Evolutionary conservation across 2,329 filamentous ascomycete species (phyloP), one percentile per base, ranked within the genome.

Genomic region (Leptosphaerulina australis): DNA sequence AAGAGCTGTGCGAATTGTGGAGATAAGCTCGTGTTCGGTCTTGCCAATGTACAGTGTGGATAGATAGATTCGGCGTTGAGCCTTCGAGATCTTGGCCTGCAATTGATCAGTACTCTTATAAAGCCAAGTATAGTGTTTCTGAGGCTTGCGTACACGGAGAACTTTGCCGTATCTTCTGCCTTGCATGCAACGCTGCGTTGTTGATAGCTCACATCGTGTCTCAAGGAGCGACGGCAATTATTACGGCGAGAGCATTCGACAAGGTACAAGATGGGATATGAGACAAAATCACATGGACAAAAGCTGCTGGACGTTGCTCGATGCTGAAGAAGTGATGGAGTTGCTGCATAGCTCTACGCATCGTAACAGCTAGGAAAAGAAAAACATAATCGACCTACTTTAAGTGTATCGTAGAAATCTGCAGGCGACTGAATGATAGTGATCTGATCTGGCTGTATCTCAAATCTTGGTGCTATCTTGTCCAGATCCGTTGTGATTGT

Each of bases 11-110:
- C 86, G 86, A 33, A 99, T 78, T 0, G 88, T 90, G 14, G 85
- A 80, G 50, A 97, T 90, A 66, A 99, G 81, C 63, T 97, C 94
- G 73, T 87, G 82, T 74, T 99, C 94, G 1, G 88, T 88, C 72
- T 93, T 96, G 56, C 94, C 94, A 69, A 99, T 94, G 71, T 99
- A 99, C 43, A 99, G 77, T 0, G 94, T 99, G n/a, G 92, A 96
- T 39, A 99, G 78, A 70, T 95, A 99, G 59, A 99, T 88, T 52
- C 90, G 84, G 43, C 77, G 81, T 71, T 90, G 84, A 8, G 94
- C 94, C 56, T 82, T 83, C 43, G 83, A 83, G 68, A 99, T 97
- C 76, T 92, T 96, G 56, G 82, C 43, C 68, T 71, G 41, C 9
- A 6, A 5, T 0, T 6, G 22, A 50, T 70, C 53, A 66, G 60